Conservation (phyloP, 1,284 basidiomycete species). For the Ustilago sp. region DNA sequence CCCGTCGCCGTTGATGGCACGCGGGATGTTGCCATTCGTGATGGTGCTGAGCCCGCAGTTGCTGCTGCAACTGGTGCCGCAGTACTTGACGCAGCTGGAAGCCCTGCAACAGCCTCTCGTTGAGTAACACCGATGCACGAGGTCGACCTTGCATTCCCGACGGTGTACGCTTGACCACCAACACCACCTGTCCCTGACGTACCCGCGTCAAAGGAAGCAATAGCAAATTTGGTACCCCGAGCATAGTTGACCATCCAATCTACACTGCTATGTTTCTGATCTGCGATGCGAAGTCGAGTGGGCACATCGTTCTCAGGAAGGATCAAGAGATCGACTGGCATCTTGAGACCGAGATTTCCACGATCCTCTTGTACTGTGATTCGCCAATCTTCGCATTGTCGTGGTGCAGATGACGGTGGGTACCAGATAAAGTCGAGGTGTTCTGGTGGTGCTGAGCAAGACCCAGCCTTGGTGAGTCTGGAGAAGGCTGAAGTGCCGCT, state of each 20-base stretch:
- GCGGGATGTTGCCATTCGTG: slow-evolving; percentile 31
- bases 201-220: slow-evolving; percentile 41
- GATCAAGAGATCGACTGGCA: slow-evolving; percentile 45
- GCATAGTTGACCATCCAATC: slow-evolving; percentile 51
- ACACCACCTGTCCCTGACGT: slow-evolving; percentile 43
- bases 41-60: slow-evolving; percentile 11
- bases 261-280: slow-evolving; percentile 15
- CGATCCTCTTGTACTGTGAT: slow-evolving; percentile 45
- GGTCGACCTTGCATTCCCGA: slow-evolving; percentile 22
- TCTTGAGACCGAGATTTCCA: slow-evolving; percentile 38
- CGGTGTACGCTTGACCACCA: slow-evolving; percentile 32
- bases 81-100: slow-evolving; percentile 33
- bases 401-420: slow-evolving; percentile 23
- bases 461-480: slow-evolving; percentile 16
- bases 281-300: slow-evolving; percentile 23
- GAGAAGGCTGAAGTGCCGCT: slow-evolving; percentile 33
- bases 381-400: slow-evolving; percentile 45
- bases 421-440: slow-evolving; percentile 52
- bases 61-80: slow-evolving; percentile 15
- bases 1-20: not conserved
- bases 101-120: slow-evolving; percentile 24
- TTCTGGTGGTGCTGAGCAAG: slow-evolving; percentile 39
- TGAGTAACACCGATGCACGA: slow-evolving; percentile 21
- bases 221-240: slow-evolving; percentile 40
- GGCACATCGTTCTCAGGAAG: slow-evolving; percentile 43